phyloP scores from a whole-genome alignment of 495 filamentous ascomycete species.

The Antarctomyces pellizariae region DNA sequence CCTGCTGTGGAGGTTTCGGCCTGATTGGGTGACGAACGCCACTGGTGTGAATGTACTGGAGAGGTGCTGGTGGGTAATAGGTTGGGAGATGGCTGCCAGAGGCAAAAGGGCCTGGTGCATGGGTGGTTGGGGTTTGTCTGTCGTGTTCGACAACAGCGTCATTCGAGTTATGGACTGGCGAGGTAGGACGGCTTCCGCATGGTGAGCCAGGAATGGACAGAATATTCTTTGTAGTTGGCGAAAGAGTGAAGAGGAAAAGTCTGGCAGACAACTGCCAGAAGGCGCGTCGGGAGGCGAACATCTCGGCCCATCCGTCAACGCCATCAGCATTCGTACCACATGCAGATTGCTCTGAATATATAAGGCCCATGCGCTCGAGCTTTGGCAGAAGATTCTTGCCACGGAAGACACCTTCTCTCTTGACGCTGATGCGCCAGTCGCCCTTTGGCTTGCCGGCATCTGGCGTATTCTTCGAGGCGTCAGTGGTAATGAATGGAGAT shows the following conservation, averaged over 20 bases:
- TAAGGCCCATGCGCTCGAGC: slow-evolving; percentile 77
- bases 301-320: slow-evolving; percentile 44
- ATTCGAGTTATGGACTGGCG: slow-evolving; percentile 9
- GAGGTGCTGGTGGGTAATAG: slow-evolving; percentile 65
- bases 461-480: slow-evolving; percentile 40
- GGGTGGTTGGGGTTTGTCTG: slow-evolving; percentile 3
- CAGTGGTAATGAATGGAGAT: slow-evolving; percentile 27
- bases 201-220: slow-evolving; percentile 35
- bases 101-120: slow-evolving; percentile 39
- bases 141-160: slow-evolving; percentile 7
- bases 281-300: slow-evolving; percentile 56
- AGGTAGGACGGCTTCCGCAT: slow-evolving; percentile 19
- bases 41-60: slow-evolving; percentile 60
- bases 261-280: slow-evolving; percentile 89
- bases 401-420: slow-evolving; percentile 66
- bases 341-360: slow-evolving; percentile 49
- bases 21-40: slow-evolving; percentile 68
- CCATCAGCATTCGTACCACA: slow-evolving; percentile 44
- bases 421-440: slow-evolving; percentile 75
- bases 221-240: slow-evolving; percentile 27
- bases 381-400: slow-evolving; percentile 66
- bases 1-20: slow-evolving; percentile 71
- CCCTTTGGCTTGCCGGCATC: slow-evolving; percentile 46
- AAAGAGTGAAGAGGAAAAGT: slow-evolving; percentile 66
- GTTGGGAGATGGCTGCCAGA: slow-evolving; percentile 68